Base-by-base conservation (phyloP, 345 rosid species). In the Lepidium didymum region DNA sequence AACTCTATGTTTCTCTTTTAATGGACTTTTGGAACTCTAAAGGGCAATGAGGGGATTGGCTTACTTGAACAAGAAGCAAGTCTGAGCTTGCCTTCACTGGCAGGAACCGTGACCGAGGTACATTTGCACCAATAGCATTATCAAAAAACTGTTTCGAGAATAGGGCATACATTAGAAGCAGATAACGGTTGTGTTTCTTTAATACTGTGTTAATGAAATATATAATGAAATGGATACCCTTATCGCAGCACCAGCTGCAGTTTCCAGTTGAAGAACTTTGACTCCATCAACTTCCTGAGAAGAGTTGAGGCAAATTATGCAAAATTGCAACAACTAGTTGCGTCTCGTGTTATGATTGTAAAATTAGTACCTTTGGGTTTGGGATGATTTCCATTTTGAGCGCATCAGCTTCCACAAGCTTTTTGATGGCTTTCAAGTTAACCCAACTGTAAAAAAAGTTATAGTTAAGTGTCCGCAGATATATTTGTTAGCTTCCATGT, bases 161-260 rank as follows among this genome's bases (percentile, higher is more conserved):
- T 14, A 29, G 0, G 43, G 23, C 0, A 7, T 16, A 19, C 5
- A 29, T 3, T 42, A 31, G 14, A 19, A n/a, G 9, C 4, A 10
- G 3, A 19, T 40, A 6, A 52, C n/a, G 27, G 10, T 12, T 27
- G 18, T 15, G 12, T 38, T 10, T 38, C 25, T 25, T 15, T 25
- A 2, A 52, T 27, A 7, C 12, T 51, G 40, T 3, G 40, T 15
- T 40, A 7, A n/a, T 33, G 16, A 40, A 13, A 40, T 41, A 41
- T 11, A 16, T 13, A 16, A 18, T 11, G 11, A 3, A 54, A 12
- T 25, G 41, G 11, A 53, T 25, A 90, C 98, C 91, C 72, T 82
- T 64, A 92, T 86, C 16, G 96, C 96, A 43, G 96, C 98, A 72
- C 96, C 98, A 83, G 96, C 93, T 1, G 96, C 96, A 59, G 98